Percentiles rank a stretch among this genome's conserved stretches.
phyloP scores from a whole-genome alignment of 345 rosid species.

The Gossypioides kirkii region DNA sequence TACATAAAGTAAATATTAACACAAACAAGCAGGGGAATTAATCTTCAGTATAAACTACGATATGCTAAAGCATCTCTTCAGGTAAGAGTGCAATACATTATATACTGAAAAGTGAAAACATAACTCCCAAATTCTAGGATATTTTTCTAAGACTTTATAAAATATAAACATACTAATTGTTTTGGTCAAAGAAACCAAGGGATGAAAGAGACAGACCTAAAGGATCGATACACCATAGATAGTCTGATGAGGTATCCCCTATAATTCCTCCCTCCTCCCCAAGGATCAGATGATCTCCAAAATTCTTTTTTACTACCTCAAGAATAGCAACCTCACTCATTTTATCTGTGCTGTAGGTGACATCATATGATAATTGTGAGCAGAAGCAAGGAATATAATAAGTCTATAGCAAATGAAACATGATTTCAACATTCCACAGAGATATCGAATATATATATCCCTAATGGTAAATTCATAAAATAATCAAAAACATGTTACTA shows the following conservation, averaged over 20 bases:
- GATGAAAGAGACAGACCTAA: constrained; percentile 51
- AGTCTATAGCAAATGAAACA: neutral
- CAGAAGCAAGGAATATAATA: constrained; percentile 1
- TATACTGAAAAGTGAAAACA: neutral
- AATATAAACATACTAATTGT: neutral
- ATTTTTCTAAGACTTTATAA: neutral
- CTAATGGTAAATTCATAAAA: neutral
- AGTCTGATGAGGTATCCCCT: constrained; percentile 78
- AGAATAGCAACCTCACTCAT: constrained; percentile 84
- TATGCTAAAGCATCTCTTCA: neutral
- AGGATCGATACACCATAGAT: constrained; percentile 98
- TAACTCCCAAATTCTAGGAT: neutral
- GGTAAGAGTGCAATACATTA: neutral
- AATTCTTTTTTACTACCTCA: constrained; percentile 68
- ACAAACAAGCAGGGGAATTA: constrained; percentile 2
- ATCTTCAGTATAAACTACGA: neutral
- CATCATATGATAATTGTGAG: constrained; percentile 18
- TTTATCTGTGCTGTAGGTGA: constrained; percentile 77
- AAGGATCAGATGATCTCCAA: constrained; percentile 81
- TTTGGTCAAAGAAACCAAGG: neutral
- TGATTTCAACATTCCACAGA: neutral
- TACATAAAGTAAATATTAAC: neutral
- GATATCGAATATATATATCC: neutral
- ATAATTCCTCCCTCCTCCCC: constrained; percentile 95
- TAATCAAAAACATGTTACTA: neutral